Evolutionary conservation across 257 asterid genomes (phyloP).

Genomic region (Asclepias syriaca): DNA sequence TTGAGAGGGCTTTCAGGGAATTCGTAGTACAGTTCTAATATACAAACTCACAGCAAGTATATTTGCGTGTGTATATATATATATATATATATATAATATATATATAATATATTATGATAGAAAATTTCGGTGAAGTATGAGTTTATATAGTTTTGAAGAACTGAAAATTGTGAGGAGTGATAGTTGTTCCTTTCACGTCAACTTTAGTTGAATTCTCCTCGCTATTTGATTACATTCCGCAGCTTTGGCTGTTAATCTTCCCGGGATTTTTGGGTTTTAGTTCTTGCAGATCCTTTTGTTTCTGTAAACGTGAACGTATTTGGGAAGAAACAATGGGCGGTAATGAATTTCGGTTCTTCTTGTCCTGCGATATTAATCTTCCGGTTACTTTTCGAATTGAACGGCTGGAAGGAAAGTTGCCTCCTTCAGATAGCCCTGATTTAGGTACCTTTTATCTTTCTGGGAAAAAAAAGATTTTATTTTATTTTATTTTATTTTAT

Average conservation of each 20-base stretch:
- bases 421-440: conserved; percentile 36
- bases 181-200: conserved; percentile 14
- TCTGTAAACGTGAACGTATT: neutral
- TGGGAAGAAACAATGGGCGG: conserved; percentile 44
- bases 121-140: neutral
- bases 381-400: conserved; percentile 90
- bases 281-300: neutral
- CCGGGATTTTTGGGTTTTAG: neutral
- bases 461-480: no score
- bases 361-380: conserved; percentile 91
- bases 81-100: no score
- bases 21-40: neutral
- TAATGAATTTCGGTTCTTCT: conserved; percentile 85
- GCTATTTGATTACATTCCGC: neutral
- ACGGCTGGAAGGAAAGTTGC: conserved; percentile 78
- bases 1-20: neutral
- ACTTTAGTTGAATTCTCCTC: neutral
- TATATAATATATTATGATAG: neutral
- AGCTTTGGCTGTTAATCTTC: neutral
- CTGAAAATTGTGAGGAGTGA: neutral
- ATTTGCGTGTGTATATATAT: neutral
- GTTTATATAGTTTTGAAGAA: neutral
- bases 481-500: neutral
- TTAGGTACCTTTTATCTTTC: conserved; percentile 41
- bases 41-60: neutral